Evolutionary conservation across 2,329 filamentous ascomycete species (phyloP), one percentile per base, ranked within the genome.

Genomic region (Trichoderma pleuroti): DNA sequence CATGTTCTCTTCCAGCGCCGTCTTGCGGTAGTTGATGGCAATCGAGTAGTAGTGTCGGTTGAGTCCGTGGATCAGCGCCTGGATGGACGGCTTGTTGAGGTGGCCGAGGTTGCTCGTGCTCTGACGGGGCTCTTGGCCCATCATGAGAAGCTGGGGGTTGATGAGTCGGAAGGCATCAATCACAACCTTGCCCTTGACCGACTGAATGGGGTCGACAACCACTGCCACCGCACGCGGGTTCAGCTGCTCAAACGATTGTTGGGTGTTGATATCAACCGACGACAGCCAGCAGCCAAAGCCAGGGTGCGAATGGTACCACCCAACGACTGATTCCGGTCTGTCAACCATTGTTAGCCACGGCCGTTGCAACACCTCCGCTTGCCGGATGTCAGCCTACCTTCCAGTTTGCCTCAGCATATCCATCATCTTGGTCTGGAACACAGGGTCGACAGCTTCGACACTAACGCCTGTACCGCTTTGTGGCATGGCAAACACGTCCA

Each of bases 351-450:
- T 72, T 63, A 62, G 64, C 61, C 34, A 32, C 32, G 14, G n/a
- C n/a, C 4, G 28, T 11, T 18, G 49, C 30, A 36, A 18, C 49
- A 64, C 21, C 46, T 62, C 54, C 12, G 26, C 28, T n/a, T 9
- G 46, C 36, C 8, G 18, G 32, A 30, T 8, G n/a, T 5, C 30
- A 24, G 73, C 88, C 77, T 85, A 97, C 93, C 96, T 89, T 84
- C 96, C 96, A 71, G 96, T 99, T 86, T 99, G 96, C 78, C 93
- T 88, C 80, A 99, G 86, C 96, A 99, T 98, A 81, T 99, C 96
- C 96, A 99, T 99, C 96, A 99, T 99, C 87, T 98, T 99, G 78
- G 94, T 98, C 85, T 99, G 96, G 82, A 99, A 99, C 39, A 99
- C 96, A 11, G 94, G 94, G 80, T 99, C 96, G 74, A 99, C 96